Base-by-base conservation (phyloP, 1,284 basidiomycete genomes). In the Leccinum solheimii region DNA sequence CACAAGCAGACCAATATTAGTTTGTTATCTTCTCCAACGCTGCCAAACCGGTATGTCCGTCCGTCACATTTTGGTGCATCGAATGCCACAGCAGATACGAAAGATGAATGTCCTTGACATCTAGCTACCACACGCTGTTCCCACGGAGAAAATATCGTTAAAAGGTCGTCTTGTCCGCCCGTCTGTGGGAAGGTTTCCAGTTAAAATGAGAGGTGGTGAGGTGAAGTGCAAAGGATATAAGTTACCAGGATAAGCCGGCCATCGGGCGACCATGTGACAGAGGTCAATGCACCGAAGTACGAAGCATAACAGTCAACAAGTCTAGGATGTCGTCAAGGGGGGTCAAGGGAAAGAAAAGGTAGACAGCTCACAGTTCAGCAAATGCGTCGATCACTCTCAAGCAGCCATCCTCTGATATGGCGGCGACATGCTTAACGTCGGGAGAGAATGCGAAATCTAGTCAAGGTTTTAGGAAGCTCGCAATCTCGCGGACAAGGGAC, bases 81-180 rank as follows among this genome's bases (percentile, higher is more conserved):
- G 73, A 98, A 99, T 0, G 92, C 90, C 9, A 98, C 83, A 3
- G 86, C 83, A 0, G 93, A 91, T 5, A 99, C 92, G 71, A 97
- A 98, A 1, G 94, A 96, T 0, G 94, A 91, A 73, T 99, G 97
- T 0, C 97, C 97, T 76, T 98, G 95, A 78, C 96, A 98, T 55
- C 96, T 84, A 3, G 97, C 97, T n/a, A 99, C 87, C 13, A 98
- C 87, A 9, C 94, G 86, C 69, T 92, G 90, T 72, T 97, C 95
- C 82, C 90, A 91, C 1, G 94, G 92, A 0, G 95, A 94, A 72
- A 94, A 93, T 63, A 97, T 91, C 1, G 95, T 97, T 55, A 98
- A 81, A 11, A 99, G 82, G 71, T 99, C 97, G 72, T 99, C 97
- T 80, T 98, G 88, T 0, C 91, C 91, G n/a, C 91, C 91, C 0